Evolutionary conservation across 1,139 yeast species (phyloP).

Genomic region (Taphrina betulina): DNA sequence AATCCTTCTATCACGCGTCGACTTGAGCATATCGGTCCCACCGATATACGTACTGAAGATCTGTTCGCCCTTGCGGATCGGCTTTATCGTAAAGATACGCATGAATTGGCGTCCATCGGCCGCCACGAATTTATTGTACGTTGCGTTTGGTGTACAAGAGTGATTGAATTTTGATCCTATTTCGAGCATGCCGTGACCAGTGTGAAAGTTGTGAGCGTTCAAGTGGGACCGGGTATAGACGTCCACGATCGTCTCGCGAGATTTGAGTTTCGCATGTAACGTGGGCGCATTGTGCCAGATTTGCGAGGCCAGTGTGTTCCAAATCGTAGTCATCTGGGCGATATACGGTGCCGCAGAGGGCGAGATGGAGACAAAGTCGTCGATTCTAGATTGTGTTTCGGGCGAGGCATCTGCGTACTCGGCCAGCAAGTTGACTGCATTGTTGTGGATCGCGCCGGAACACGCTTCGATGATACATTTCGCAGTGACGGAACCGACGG

Average conservation of each 20-base stretch:
- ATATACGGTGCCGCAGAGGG: constrained; percentile 1
- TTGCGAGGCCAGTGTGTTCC: neutral
- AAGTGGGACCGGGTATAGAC: constrained; percentile 22
- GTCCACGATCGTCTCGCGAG: constrained; percentile 6
- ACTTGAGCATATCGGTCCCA: constrained; percentile 24
- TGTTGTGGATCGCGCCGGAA: constrained; percentile 4
- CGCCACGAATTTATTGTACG: constrained; percentile 8
- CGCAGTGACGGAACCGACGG: neutral
- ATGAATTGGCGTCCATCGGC: neutral
- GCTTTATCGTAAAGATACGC: constrained; percentile 24
- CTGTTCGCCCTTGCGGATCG: constrained; percentile 10
- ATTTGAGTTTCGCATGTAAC: neutral
- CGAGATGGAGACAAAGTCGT: constrained; percentile 13
- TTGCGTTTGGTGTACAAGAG: constrained; percentile 24
- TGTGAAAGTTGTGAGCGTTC: constrained; percentile 16
- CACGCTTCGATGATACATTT: constrained; percentile 7
- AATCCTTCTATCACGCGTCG: constrained; percentile 10
- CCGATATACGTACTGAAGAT: constrained; percentile 24
- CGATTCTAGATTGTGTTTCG: neutral
- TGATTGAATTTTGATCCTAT: constrained; percentile 25
- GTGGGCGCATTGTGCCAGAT: constrained; percentile 1
- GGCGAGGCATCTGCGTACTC: constrained; percentile 6
- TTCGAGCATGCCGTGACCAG: constrained; percentile 27
- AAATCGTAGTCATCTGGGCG: constrained; percentile 18
- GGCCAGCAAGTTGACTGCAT: constrained; percentile 11